phyloP scores from a whole-genome alignment of 495 filamentous ascomycete genomes.

The Darksidea phi region DNA sequence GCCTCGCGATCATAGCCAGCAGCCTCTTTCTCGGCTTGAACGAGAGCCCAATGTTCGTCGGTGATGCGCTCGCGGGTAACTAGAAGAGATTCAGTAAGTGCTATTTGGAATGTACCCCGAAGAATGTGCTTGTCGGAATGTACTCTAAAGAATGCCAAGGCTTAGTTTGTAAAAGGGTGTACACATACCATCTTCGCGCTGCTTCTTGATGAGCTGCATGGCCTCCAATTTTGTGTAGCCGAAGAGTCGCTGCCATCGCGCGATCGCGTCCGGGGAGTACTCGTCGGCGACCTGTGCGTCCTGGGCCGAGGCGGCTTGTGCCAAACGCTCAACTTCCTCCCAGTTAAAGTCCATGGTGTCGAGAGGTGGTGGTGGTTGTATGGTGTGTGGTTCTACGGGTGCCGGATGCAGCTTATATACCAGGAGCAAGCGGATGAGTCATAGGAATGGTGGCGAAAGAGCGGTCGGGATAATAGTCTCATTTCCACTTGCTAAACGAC shows the following conservation, averaged over 20 bases:
- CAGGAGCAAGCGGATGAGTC: too few species aligned
- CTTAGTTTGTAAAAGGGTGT: not conserved
- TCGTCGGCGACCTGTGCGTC: constrained; percentile 12
- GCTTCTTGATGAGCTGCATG: constrained; percentile 23
- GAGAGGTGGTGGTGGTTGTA: too few species aligned
- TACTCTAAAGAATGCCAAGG: too few species aligned
- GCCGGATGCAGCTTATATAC: too few species aligned
- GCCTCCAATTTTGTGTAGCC: constrained; percentile 19
- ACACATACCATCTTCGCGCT: constrained; percentile 31
- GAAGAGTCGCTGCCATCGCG: constrained; percentile 35
- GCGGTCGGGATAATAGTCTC: too few species aligned
- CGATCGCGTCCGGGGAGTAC: constrained; percentile 15
- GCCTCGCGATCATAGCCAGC: constrained; percentile 36
- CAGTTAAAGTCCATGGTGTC: not conserved
- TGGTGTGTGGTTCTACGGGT: too few species aligned
- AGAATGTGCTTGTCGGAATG: too few species aligned
- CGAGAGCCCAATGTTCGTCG: constrained; percentile 33
- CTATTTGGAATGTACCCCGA: too few species aligned
- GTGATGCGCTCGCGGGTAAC: constrained; percentile 35
- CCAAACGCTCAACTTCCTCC: constrained; percentile 26
- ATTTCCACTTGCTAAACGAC: too few species aligned
- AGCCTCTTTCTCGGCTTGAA: constrained; percentile 24
- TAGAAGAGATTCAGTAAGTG: not conserved
- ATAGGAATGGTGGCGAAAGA: too few species aligned
- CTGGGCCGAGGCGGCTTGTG: constrained; percentile 4